Evolutionary conservation across 2,329 filamentous ascomycete genomes (phyloP).

Genomic region (Claviceps citrina): DNA sequence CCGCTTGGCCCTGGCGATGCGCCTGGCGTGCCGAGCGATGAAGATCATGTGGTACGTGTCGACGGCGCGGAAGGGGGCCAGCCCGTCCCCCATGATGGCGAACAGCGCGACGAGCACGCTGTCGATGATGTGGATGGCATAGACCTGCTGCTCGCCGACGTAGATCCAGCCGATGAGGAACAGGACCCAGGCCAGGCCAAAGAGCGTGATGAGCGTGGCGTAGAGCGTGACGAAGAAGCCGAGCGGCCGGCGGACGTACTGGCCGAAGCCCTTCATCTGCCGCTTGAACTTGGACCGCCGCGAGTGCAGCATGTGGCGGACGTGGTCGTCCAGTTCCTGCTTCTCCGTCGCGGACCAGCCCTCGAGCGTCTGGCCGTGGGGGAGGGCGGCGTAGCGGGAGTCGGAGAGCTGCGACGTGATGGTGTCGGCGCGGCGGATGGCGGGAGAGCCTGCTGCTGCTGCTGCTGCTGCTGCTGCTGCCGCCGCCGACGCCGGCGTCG

Average conservation of each 20-base stretch:
- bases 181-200: conserved; percentile 78
- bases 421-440: conserved; percentile 31
- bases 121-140: conserved; percentile 55
- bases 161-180: conserved; percentile 86
- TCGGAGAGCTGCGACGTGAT: conserved; percentile 55
- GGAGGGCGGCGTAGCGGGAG: conserved; percentile 63
- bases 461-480: too few relatives aligned
- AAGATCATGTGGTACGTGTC: conserved; percentile 83
- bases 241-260: conserved; percentile 62
- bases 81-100: conserved; percentile 52
- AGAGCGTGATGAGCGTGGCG: conserved; percentile 66
- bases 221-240: conserved; percentile 77
- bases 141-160: conserved; percentile 56
- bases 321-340: conserved; percentile 66
- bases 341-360: conserved; percentile 65
- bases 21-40: conserved; percentile 49
- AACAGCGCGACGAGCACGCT: conserved; percentile 57
- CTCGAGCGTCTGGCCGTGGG: conserved; percentile 54
- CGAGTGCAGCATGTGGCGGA: conserved; percentile 77
- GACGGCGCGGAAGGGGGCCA: conserved; percentile 59
- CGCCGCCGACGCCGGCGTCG: too few relatives aligned
- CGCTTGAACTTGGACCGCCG: conserved; percentile 66
- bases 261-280: conserved; percentile 60
- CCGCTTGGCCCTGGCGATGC: conserved; percentile 28
- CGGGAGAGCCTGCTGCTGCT: conserved; percentile 9